Evolutionary conservation across 2,329 filamentous ascomycete genomes (phyloP), one percentile per base, ranked within the genome.

Genomic region (Rhinocladiella similis): DNA sequence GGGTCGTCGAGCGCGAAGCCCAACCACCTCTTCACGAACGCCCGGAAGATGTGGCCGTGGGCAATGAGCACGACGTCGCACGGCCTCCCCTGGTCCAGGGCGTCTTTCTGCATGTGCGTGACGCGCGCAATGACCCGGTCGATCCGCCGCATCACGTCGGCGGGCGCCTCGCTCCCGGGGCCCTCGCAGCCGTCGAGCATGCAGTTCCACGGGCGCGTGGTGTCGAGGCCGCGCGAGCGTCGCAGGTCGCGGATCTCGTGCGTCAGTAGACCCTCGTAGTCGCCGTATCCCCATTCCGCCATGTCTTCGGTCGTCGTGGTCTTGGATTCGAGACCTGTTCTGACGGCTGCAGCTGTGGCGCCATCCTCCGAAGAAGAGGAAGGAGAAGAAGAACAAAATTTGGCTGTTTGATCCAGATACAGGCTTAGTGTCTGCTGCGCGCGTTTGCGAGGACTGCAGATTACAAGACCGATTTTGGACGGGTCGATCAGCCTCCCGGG

Each of bases 281-380:
- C 72, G 45, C 84, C 83, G 68, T 86, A 87, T 57, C 82, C 79
- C 84, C 84, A 87, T 67, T 86, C 83, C 1, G 77, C 72, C 42
- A 86, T 72, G 72, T 69, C 54, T 41, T 81, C 77, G 1, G 80
- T 83, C 29, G 59, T 50, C 0, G 59, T 60, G 5, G 38, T 49
- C 36, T 57, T 54, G 20, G n/a, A 27, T 2, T 59, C 59, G 13
- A 72, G 49, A 7, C 19, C 22, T 18, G 43, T n/a, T n/a, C 14
- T n/a, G 3, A 46, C 46, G 18, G 63, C 48, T 47, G 61, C 64
- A 3, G 29, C 29, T 16, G 16, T 16, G 1, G 45, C 1, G 3
- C 50, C 56, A 18, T 18, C 22, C 7, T 25, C 22, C 22, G 22
- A 25, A 25, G 22, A n/a, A n/a, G n/a, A n/a, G n/a, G n/a, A n/a